phyloP scores from a whole-genome alignment of 2,329 filamentous ascomycete genomes.

The Pseudogymnoascus sp. region DNA sequence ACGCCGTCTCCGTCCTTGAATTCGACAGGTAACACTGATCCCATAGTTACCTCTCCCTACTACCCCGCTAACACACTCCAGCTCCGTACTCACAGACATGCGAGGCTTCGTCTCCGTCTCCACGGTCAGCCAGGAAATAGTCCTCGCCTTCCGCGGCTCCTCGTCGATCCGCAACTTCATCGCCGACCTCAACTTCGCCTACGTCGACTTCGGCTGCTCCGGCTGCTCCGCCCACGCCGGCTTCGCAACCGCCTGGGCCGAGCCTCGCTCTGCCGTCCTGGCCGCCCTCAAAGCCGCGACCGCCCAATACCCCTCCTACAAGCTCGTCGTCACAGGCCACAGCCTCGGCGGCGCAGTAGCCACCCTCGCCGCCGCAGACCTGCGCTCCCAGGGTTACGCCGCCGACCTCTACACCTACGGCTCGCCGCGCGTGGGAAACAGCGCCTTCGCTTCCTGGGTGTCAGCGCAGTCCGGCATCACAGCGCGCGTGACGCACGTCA shows the following conservation, averaged over 20 bases:
- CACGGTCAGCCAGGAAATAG: conserved; percentile 42
- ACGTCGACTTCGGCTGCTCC: conserved; percentile 19
- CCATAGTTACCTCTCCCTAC: neutral
- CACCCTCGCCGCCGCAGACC: conserved; percentile 49
- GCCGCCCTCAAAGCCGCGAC: conserved; percentile 32
- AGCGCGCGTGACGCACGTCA: conserved; percentile 58
- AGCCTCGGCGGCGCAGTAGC: conserved; percentile 61
- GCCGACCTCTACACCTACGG: conserved; percentile 60
- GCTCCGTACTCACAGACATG: conserved; percentile 37
- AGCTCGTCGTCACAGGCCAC: conserved; percentile 56
- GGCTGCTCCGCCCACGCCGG: conserved; percentile 42
- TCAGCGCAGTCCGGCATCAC: conserved; percentile 44
- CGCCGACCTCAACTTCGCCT: conserved; percentile 15
- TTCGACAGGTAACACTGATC: conserved; percentile 14
- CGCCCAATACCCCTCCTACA: conserved; percentile 42
- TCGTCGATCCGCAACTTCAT: conserved; percentile 14
- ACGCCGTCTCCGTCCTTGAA: conserved; percentile 16
- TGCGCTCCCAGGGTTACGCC: conserved; percentile 41
- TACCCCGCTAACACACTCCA: conserved; percentile 19
- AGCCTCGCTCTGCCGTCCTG: conserved; percentile 39
- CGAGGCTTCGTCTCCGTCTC: conserved; percentile 47
- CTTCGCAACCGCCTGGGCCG: conserved; percentile 52
- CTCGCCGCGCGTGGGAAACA: conserved; percentile 57
- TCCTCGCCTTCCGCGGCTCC: conserved; percentile 54
- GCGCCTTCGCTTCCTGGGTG: conserved; percentile 46